A percentile compares a stretch with the other conserved stretches of the same genome.
Evolutionary conservation across 148 eudicot genomes (phyloP).

Genomic region (Vaccinium corymbosum): DNA sequence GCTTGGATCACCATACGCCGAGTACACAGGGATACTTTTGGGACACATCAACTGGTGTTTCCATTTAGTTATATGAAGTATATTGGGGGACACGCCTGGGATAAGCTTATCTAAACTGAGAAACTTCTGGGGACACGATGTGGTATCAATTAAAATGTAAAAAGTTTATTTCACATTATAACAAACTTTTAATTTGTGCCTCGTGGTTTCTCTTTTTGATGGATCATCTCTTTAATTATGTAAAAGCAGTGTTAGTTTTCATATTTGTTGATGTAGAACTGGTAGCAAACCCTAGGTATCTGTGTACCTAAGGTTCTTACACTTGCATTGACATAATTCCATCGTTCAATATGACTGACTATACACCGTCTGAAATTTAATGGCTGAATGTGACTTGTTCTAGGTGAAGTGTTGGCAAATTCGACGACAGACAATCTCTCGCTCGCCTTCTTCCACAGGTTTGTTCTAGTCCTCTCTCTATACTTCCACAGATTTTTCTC

Average conservation of each 20-base stretch:
- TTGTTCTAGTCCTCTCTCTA: too few species aligned
- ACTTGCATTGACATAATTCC: not conserved
- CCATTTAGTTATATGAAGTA: not conserved
- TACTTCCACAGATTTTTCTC: too few species aligned
- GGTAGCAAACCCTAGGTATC: too few species aligned
- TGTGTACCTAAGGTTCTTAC: too few species aligned
- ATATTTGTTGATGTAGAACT: too few species aligned
- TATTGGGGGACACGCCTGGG: not conserved
- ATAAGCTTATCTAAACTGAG: not conserved
- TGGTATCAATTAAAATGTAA: not conserved
- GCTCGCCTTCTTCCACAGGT: too few species aligned
- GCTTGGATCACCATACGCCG: not conserved
- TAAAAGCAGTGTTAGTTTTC: not conserved
- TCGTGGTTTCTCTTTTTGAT: not conserved
- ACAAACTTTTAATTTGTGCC: not conserved
- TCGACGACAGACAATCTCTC: slow-evolving; percentile 61
- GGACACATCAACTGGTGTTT: not conserved
- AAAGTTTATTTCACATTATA: not conserved
- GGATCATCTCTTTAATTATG: not conserved
- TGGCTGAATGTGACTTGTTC: slow-evolving; percentile 15
- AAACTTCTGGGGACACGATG: not conserved
- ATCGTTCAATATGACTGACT: not conserved
- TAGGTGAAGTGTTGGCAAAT: slow-evolving; percentile 99
- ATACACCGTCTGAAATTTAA: not conserved
- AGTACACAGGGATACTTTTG: not conserved